Conservation (phyloP, 768 basidiomycete species). For the Tubosaeta sp. region DNA sequence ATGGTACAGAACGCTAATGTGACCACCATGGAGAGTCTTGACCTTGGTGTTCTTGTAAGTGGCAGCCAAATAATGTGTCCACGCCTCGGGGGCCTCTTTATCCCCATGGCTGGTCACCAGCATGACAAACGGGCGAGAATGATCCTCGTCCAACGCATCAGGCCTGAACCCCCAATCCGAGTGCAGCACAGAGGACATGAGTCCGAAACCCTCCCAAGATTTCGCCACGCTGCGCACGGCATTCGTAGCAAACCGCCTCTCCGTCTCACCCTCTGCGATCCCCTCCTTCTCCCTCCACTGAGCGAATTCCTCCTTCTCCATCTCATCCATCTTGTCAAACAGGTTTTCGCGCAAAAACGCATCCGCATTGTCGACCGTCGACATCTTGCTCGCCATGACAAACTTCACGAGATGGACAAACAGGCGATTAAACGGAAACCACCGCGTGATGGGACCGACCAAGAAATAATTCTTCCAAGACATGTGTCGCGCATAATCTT, state of each 20-base stretch:
- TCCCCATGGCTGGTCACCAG: constrained; percentile 44
- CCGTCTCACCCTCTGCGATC: constrained; percentile 40
- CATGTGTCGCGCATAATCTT: constrained; percentile 42
- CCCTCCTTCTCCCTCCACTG: constrained; percentile 41
- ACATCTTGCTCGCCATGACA: constrained; percentile 33
- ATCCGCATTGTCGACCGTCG: constrained; percentile 39
- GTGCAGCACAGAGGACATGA: constrained; percentile 39
- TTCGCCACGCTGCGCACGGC: constrained; percentile 44
- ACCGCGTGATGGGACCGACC: constrained; percentile 41
- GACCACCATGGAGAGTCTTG: constrained; percentile 45
- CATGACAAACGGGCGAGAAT: constrained; percentile 42
- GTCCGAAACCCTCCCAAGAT: constrained; percentile 51
- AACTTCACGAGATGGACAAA: constrained; percentile 31
- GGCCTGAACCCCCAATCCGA: constrained; percentile 51
- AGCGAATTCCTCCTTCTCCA: constrained; percentile 29
- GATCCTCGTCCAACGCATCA: constrained; percentile 40
- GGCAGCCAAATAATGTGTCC: constrained; percentile 47
- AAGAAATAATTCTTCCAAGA: constrained; percentile 45
- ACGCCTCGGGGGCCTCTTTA: constrained; percentile 35
- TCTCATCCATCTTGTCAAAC: constrained; percentile 40
- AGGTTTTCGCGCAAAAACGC: constrained; percentile 34
- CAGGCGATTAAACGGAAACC: constrained; percentile 37
- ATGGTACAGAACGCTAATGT: constrained; percentile 43
- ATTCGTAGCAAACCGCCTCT: constrained; percentile 39
- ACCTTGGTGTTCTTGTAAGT: constrained; percentile 42